Percentiles rank a stretch among this genome's conserved stretches.
These are phyloP conservation scores for Sequoiadendron giganteum DNA, from an alignment of 75 land plant species.

Conservation along the genomic window DNA sequence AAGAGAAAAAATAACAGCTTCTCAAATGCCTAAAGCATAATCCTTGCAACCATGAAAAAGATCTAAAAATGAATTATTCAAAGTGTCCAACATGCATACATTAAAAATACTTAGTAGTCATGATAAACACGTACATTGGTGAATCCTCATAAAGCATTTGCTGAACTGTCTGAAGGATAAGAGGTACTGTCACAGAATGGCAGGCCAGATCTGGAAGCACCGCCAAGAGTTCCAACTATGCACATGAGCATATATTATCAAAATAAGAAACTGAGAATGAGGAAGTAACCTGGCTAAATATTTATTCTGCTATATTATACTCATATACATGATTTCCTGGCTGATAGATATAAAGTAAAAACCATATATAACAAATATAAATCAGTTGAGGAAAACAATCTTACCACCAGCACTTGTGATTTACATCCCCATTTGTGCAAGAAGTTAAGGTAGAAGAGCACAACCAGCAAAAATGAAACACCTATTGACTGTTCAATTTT, in stretches of 20 bases:
- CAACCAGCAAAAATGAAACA: constrained; percentile 43
- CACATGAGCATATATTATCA: background rate
- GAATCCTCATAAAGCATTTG: constrained; percentile 59
- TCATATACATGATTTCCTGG: background rate
- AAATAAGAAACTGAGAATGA: background rate
- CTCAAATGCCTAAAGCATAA: background rate
- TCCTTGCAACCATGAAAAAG: background rate
- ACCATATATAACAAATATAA: background rate
- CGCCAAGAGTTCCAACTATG: constrained; percentile 62
- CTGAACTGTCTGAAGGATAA: constrained; percentile 59
- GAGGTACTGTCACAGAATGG: constrained; percentile 48
- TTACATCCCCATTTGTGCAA: constrained; percentile 16
- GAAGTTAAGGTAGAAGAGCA: constrained; percentile 54
- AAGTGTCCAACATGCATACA: background rate
- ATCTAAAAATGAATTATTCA: background rate
- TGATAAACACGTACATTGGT: background rate
- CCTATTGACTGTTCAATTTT: constrained; percentile 45
- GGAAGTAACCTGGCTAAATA: background rate
- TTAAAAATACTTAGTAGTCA: background rate
- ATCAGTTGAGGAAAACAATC: constrained; percentile 11
- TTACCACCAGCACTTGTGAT: constrained; percentile 40
- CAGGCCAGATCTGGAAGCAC: constrained; percentile 56
- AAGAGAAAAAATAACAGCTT: background rate
- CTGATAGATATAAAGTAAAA: background rate
- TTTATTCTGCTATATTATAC: background rate